Evolutionary conservation across 2,329 filamentous ascomycete species (phyloP).

Genomic region (Ophiognomonia clavigignenti-juglandacearum): DNA sequence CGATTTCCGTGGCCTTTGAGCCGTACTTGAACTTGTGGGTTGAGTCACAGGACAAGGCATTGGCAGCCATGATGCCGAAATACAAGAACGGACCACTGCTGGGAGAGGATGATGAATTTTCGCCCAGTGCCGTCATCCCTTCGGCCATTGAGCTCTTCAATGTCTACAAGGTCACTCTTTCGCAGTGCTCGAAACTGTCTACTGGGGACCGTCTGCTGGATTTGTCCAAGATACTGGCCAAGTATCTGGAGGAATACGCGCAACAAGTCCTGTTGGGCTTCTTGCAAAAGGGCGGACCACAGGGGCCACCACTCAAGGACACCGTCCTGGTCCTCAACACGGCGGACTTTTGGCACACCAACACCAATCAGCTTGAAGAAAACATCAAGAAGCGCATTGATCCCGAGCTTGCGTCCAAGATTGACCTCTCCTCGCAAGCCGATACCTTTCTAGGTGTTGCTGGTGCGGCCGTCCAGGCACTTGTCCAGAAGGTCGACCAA

Average conservation of each 20-base stretch:
- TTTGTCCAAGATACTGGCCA: conserved; percentile 77
- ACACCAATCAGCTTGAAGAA: conserved; percentile 88
- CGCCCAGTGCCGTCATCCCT: conserved; percentile 78
- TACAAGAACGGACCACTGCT: conserved; percentile 81
- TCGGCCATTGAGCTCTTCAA: conserved; percentile 97
- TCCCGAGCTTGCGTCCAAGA: conserved; percentile 63
- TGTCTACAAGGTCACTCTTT: conserved; percentile 88
- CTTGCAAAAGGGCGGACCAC: conserved; percentile 51
- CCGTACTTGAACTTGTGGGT: conserved; percentile 97
- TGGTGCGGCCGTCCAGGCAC: conserved; percentile 74
- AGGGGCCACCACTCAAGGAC: conserved; percentile 60
- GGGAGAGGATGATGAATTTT: conserved; percentile 85
- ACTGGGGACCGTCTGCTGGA: conserved; percentile 85
- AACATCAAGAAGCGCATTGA: conserved; percentile 91
- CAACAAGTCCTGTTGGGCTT: conserved; percentile 83
- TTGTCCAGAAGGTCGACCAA: conserved; percentile 79
- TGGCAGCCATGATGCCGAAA: conserved; percentile 77
- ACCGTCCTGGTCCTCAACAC: conserved; percentile 88
- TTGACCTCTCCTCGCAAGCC: conserved; percentile 88
- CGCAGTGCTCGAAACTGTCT: conserved; percentile 93
- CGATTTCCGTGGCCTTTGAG: conserved; percentile 94
- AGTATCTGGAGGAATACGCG: conserved; percentile 92
- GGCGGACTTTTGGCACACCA: conserved; percentile 94
- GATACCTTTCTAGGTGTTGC: conserved; percentile 95
- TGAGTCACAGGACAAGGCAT: conserved; percentile 86